These are phyloP conservation scores for Backusella parvicylindrica DNA, from an alignment of 192 early-diverging fungal species.

Conservation along the genomic window DNA sequence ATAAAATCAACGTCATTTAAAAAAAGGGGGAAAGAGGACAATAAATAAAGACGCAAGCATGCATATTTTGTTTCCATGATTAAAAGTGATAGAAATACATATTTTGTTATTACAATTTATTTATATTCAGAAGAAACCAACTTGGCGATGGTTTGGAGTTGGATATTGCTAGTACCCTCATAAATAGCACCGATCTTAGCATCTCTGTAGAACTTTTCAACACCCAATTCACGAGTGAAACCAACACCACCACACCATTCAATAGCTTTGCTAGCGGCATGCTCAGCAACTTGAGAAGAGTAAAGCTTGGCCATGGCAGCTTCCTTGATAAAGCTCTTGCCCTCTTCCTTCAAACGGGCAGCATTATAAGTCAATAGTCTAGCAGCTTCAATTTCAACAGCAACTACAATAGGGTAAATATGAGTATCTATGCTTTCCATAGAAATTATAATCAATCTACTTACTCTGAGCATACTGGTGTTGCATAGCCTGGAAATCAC, in stretches of 20 bases:
- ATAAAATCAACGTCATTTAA: no score
- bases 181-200: constrained; percentile 98
- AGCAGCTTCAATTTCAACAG: constrained; percentile 95
- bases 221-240: constrained; percentile 71
- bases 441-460: not conserved
- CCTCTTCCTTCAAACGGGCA: constrained; percentile 90
- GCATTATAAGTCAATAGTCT: constrained; percentile 97
- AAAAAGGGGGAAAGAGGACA: no score
- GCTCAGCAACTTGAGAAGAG: constrained; percentile 91
- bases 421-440: not conserved
- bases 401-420: constrained; percentile 38
- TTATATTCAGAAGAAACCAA: constrained; percentile 37
- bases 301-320: constrained; percentile 99
- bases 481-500: constrained; percentile 78
- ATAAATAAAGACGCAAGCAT: no score
- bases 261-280: constrained; percentile 79
- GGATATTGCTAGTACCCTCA: constrained; percentile 94
- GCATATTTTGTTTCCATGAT: not conserved
- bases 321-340: constrained; percentile 88
- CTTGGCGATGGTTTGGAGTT: constrained; percentile 88
- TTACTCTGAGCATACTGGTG: constrained; percentile 59
- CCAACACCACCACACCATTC: constrained; percentile 99
- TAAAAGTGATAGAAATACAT: no score
- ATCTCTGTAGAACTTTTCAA: constrained; percentile 97
- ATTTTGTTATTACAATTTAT: constrained; percentile 14